These are phyloP conservation scores for Zygotorulaspora florentina DNA, from an alignment of 805 yeast genomes.

Conservation along the genomic window DNA sequence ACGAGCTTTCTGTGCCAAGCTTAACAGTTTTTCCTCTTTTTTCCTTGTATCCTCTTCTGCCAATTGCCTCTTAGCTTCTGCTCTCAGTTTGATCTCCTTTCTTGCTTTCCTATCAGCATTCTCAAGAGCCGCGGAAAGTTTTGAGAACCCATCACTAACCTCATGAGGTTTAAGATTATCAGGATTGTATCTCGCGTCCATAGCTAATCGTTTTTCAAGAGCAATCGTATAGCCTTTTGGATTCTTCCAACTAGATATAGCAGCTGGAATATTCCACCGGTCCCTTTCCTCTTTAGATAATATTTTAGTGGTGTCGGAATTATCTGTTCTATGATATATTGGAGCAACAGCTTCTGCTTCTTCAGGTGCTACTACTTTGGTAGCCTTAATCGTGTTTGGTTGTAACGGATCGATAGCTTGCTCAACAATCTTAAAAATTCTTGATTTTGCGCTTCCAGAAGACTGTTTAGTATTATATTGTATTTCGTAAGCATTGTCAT, in stretches of 20 bases:
- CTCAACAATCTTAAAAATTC: constrained; percentile 58
- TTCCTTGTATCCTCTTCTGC: constrained; percentile 48
- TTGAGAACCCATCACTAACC: constrained; percentile 55
- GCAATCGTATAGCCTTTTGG: constrained; percentile 84
- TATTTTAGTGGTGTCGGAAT: constrained; percentile 42
- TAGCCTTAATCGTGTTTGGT: constrained; percentile 67
- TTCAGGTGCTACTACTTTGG: constrained; percentile 66
- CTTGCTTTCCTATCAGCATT: constrained; percentile 61
- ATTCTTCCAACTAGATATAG: constrained; percentile 93
- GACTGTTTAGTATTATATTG: constrained; percentile 43
- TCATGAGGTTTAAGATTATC: constrained; percentile 34
- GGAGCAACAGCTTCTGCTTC: constrained; percentile 56
- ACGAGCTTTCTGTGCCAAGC: constrained; percentile 48
- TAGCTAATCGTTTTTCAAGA: constrained; percentile 67
- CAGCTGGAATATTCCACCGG: constrained; percentile 85
- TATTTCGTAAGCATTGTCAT: constrained; percentile 41
- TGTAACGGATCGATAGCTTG: constrained; percentile 70
- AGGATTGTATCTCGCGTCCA: constrained; percentile 40
- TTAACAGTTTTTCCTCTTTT: constrained; percentile 48
- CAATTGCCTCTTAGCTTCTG: constrained; percentile 44
- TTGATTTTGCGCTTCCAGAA: constrained; percentile 31
- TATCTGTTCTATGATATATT: constrained; percentile 53
- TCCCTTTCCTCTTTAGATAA: constrained; percentile 68
- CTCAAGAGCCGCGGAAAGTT: constrained; percentile 67
- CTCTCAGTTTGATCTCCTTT: constrained; percentile 49